These are phyloP conservation scores for Cornus controversa DNA, from an alignment of 148 eudicot species.

Conservation along the genomic window DNA sequence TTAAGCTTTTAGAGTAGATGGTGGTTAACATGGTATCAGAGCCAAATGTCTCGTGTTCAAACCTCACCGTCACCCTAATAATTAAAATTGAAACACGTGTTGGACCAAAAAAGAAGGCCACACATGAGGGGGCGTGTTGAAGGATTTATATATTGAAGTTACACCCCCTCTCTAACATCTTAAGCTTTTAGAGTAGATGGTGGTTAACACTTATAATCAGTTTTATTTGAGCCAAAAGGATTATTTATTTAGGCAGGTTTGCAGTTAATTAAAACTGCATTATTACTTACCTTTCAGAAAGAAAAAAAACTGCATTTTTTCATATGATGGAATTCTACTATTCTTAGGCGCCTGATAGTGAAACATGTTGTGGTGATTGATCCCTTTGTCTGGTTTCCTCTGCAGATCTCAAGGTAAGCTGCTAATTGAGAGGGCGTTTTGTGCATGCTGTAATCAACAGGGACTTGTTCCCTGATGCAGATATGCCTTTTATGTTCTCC, in stretches of 20 bases:
- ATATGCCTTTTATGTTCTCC: constrained; percentile 1
- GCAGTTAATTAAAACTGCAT: neutral
- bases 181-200: no score
- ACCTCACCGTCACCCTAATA: no score
- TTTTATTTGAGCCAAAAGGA: neutral
- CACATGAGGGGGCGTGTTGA: no score
- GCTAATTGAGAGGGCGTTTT: constrained; percentile 14
- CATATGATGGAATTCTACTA: neutral
- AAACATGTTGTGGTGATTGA: constrained; percentile 16
- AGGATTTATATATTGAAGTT: no score
- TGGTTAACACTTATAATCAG: no score
- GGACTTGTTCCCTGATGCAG: constrained; percentile 15
- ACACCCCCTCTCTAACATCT: no score
- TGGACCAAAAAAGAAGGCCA: no score
- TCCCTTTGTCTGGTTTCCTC: constrained; percentile 19
- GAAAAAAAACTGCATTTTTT: no score
- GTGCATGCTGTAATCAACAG: constrained; percentile 2
- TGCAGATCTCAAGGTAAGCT: constrained; percentile 84
- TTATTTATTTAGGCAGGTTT: neutral
- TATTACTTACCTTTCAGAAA: neutral
- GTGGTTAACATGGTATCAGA: no score
- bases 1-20: no score
- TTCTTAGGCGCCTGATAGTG: neutral
- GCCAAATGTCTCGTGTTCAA: no score
- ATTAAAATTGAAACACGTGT: no score